Percentiles rank a stretch among this genome's conserved stretches.
phyloP scores from a whole-genome alignment of 805 yeast species.

The Ogataea parapolymorpha region DNA sequence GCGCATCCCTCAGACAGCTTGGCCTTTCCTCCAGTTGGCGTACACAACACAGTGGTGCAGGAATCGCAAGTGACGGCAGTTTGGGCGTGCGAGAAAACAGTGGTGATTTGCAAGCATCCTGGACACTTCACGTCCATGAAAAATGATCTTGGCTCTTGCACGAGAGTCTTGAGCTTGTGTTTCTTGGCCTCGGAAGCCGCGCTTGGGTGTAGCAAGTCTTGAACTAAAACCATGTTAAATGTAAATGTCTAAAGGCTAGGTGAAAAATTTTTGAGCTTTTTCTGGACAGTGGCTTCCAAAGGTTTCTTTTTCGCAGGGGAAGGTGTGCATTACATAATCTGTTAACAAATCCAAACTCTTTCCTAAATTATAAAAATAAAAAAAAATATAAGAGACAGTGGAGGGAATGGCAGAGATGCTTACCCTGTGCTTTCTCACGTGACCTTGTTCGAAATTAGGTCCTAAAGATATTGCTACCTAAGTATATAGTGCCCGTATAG shows the following conservation, averaged over 20 bases:
- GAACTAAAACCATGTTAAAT: slow-evolving; percentile 79
- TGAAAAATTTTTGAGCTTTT: slow-evolving; percentile 19
- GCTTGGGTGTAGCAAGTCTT: slow-evolving; percentile 97
- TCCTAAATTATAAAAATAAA: not conserved
- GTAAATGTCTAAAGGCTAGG: slow-evolving; percentile 5
- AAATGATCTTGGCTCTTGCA: slow-evolving; percentile 97
- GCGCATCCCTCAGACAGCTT: slow-evolving; percentile 99
- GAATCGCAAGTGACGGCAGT: slow-evolving; percentile 99
- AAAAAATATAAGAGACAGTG: not conserved
- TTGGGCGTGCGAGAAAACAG: slow-evolving; percentile 99
- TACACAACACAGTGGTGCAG: slow-evolving; percentile 96
- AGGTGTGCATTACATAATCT: slow-evolving; percentile 1
- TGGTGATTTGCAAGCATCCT: slow-evolving; percentile 98
- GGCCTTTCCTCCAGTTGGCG: slow-evolving; percentile 99
- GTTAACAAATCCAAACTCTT: not conserved
- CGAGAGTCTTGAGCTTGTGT: slow-evolving; percentile 97
- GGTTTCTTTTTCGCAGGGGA: not conserved
- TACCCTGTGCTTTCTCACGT: slow-evolving; percentile 5
- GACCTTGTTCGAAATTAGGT: slow-evolving; percentile 5
- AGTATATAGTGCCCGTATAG: slow-evolving; percentile 7
- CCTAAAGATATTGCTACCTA: slow-evolving; percentile 8
- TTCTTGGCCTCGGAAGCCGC: slow-evolving; percentile 94
- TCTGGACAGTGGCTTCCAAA: not conserved
- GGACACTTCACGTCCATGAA: slow-evolving; percentile 99
- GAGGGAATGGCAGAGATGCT: not conserved